These are phyloP conservation scores for Kluyveromyces sp. DNA, from an alignment of 1,139 yeast genomes.

Conservation along the genomic window DNA sequence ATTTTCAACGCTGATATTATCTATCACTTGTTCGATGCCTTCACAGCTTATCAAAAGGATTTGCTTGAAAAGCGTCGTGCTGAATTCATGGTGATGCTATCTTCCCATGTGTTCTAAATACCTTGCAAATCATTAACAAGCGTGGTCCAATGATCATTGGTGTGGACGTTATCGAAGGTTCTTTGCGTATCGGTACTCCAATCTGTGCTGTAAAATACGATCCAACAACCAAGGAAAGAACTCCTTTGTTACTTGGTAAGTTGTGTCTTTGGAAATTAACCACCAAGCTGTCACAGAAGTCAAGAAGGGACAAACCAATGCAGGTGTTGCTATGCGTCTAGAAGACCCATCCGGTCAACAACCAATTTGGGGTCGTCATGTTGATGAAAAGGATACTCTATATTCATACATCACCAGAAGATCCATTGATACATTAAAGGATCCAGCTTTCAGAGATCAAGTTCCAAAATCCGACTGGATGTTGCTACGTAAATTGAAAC, in stretches of 20 bases:
- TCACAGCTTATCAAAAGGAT: slow-evolving; percentile 84
- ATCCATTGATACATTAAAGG: slow-evolving; percentile 94
- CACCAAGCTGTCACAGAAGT: slow-evolving; percentile 76
- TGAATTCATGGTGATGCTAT: slow-evolving; percentile 81
- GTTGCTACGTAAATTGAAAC: slow-evolving; percentile 78
- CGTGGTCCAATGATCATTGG: slow-evolving; percentile 99
- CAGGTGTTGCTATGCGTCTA: slow-evolving; percentile 97
- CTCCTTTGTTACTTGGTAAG: slow-evolving; percentile 74
- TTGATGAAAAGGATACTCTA: slow-evolving; percentile 82
- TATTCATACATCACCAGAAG: slow-evolving; percentile 83
- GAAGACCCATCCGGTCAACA: slow-evolving; percentile 88
- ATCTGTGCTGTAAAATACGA: slow-evolving; percentile 88
- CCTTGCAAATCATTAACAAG: slow-evolving; percentile 93
- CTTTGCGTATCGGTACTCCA: slow-evolving; percentile 87
- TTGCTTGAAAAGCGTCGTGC: slow-evolving; percentile 84
- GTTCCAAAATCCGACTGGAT: slow-evolving; percentile 96
- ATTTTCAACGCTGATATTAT: slow-evolving; percentile 94
- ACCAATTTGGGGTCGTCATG: slow-evolving; percentile 99
- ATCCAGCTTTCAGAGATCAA: slow-evolving; percentile 91
- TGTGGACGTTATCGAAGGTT: slow-evolving; percentile 92
- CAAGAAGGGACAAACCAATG: slow-evolving; percentile 90
- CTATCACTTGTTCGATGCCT: slow-evolving; percentile 91
- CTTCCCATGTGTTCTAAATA: slow-evolving; percentile 91
- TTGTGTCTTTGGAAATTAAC: slow-evolving; percentile 84
- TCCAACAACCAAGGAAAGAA: slow-evolving; percentile 73